A percentile compares a stretch with the other conserved stretches of the same genome.
Evolutionary conservation across 306 rosid genomes (phyloP).

Genomic region (Gleditsia sinensis): DNA sequence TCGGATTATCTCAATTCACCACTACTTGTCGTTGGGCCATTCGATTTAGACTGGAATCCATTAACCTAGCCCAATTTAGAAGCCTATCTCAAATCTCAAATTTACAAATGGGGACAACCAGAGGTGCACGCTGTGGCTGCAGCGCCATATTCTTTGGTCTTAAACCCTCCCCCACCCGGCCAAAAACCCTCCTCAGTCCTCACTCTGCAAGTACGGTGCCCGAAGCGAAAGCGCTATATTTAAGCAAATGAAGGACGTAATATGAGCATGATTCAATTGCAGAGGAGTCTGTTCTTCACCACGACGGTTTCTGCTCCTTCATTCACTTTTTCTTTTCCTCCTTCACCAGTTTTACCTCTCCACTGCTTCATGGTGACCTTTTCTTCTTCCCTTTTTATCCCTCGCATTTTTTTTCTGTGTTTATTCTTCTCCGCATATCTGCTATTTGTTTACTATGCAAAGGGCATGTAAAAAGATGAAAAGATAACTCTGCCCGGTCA

Average conservation of each 20-base stretch:
- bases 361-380: conserved; percentile 61
- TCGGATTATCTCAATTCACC: too few species aligned
- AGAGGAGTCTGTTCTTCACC: conserved; percentile 50
- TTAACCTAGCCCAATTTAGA: neutral
- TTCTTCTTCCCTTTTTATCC: neutral
- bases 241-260: conserved; percentile 41
- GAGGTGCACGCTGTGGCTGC: neutral
- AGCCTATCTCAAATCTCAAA: neutral
- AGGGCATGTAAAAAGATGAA: neutral
- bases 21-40: neutral
- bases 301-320: conserved; percentile 36
- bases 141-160: neutral
- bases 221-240: conserved; percentile 1
- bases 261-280: conserved; percentile 59
- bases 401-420: neutral
- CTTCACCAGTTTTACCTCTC: conserved; percentile 45
- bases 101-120: neutral
- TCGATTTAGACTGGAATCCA: neutral
- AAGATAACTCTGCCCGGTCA: neutral
- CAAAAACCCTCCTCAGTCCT: neutral
- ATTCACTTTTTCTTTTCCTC: conserved; percentile 32
- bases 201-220: neutral
- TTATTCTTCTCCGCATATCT: neutral
- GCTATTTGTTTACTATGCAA: neutral
- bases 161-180: neutral